Conservation (phyloP, 179 eudicot species). For the Spergularia azorica region DNA sequence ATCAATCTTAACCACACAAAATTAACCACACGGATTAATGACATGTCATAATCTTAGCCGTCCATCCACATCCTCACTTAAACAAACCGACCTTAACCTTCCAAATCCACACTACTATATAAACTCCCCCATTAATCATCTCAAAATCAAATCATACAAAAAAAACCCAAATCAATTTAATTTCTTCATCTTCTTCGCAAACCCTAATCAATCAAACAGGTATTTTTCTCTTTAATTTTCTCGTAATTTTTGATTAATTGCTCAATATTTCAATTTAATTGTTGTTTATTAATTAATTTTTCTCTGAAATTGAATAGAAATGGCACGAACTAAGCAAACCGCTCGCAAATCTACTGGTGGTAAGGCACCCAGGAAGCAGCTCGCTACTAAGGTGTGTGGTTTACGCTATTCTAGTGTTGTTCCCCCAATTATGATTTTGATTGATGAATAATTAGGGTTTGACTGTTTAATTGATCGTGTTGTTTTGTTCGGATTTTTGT, state of each 20-base stretch:
- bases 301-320: conserved; percentile 16
- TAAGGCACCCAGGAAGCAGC: conserved; percentile 36
- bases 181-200: too few species aligned
- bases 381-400: conserved; percentile 24
- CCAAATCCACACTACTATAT: not conserved
- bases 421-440: too few species aligned
- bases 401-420: not conserved
- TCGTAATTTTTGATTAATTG: not conserved
- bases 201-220: too few species aligned
- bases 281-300: not conserved
- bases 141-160: not conserved
- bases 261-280: not conserved
- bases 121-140: not conserved
- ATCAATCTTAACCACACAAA: conserved; percentile 2
- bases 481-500: too few species aligned
- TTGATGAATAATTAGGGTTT: too few species aligned
- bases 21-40: conserved; percentile 1
- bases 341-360: conserved; percentile 37
- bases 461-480: too few species aligned
- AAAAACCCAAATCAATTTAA: too few species aligned
- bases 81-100: not conserved
- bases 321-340: conserved; percentile 40
- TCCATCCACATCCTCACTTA: not conserved
- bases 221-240: too few species aligned
- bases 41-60: not conserved